phyloP scores from a whole-genome alignment of 2,329 filamentous ascomycete genomes.

The Aureobasidium sp. region DNA sequence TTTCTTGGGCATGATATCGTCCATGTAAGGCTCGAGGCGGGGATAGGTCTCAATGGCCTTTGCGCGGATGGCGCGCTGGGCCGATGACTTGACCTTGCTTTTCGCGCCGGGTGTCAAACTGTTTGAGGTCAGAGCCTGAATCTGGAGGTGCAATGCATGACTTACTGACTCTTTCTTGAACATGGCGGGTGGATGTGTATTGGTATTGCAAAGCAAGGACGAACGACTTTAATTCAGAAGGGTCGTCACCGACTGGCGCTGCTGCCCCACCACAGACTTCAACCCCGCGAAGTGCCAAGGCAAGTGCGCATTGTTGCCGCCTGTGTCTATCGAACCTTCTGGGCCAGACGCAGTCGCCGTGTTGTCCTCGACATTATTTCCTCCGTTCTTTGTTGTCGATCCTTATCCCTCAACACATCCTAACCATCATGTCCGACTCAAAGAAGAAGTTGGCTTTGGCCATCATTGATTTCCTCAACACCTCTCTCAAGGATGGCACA shows the following conservation, averaged over 20 bases:
- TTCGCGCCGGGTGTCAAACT: conserved; percentile 73
- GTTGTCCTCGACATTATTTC: background rate
- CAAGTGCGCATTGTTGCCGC: conserved; percentile 7
- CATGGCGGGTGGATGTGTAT: conserved; percentile 49
- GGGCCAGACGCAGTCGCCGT: background rate
- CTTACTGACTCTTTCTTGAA: conserved; percentile 81
- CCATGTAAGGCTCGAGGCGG: conserved; percentile 76
- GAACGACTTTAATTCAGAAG: background rate
- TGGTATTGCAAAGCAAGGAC: background rate
- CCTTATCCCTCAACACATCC: background rate
- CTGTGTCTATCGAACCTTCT: conserved; percentile 10
- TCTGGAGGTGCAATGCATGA: background rate
- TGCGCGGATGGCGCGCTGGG: conserved; percentile 77
- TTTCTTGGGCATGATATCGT: conserved; percentile 94
- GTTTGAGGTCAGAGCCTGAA: conserved; percentile 19
- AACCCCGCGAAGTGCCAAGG: conserved; percentile 16
- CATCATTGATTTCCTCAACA: conserved; percentile 89
- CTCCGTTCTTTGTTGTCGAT: background rate
- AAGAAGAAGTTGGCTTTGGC: conserved; percentile 91
- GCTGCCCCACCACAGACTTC: conserved; percentile 16
- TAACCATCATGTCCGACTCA: conserved; percentile 33
- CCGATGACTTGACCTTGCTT: conserved; percentile 95
- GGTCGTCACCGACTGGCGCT: conserved; percentile 7
- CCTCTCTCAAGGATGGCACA: conserved; percentile 80
- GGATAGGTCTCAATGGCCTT: conserved; percentile 82